Percentiles rank a stretch among this genome's conserved stretches.
These are phyloP conservation scores for Dactylonectria macrodidyma DNA, from an alignment of 2,329 filamentous ascomycete species.

Conservation along the genomic window DNA sequence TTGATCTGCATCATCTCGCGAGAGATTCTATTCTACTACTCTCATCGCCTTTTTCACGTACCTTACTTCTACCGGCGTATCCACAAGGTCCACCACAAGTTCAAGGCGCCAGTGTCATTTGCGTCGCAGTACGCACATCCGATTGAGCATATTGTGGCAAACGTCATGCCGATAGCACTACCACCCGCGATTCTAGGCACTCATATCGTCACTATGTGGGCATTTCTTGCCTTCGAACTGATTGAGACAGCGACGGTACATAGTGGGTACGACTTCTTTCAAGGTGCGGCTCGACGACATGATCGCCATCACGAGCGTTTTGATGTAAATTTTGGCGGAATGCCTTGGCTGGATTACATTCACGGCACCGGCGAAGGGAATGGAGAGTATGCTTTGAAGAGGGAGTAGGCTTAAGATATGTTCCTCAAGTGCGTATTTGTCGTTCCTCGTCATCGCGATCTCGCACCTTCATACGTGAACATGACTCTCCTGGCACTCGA, in stretches of 20 bases:
- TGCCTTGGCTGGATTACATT: conserved; percentile 69
- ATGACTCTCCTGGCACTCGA: no score
- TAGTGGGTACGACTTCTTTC: conserved; percentile 70
- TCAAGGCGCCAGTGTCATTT: conserved; percentile 69
- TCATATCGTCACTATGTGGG: conserved; percentile 68
- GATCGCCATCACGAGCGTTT: conserved; percentile 72
- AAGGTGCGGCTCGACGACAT: conserved; percentile 63
- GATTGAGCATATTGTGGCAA: conserved; percentile 69
- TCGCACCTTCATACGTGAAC: no score
- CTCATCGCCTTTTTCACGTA: conserved; percentile 67
- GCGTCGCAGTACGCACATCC: conserved; percentile 71
- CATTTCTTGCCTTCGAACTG: conserved; percentile 63
- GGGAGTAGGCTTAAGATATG: neutral
- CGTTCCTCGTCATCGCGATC: neutral
- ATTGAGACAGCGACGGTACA: conserved; percentile 69
- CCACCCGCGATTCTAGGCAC: conserved; percentile 62
- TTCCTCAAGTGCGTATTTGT: neutral
- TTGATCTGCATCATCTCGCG: conserved; percentile 58
- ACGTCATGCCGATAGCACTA: conserved; percentile 65
- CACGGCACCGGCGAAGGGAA: conserved; percentile 62
- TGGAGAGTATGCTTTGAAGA: neutral
- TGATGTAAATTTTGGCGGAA: conserved; percentile 66
- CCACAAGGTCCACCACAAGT: conserved; percentile 71
- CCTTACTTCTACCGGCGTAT: conserved; percentile 64
- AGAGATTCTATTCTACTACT: conserved; percentile 70